Conservation (phyloP, 2,329 filamentous ascomycete genomes). For the Pyricularia sp. region DNA sequence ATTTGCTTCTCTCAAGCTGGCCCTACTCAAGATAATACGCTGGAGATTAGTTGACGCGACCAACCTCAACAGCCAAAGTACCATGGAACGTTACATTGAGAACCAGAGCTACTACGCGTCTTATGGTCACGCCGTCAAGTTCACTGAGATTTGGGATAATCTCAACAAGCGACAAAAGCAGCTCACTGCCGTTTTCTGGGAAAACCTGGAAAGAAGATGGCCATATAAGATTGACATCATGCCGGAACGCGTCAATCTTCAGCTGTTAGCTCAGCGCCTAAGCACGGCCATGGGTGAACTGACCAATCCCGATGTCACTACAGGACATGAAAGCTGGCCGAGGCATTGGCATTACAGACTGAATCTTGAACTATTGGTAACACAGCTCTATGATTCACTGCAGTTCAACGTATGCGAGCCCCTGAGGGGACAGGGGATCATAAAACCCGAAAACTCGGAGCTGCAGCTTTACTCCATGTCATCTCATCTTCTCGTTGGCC, state of each 20-base stretch:
- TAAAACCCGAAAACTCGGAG: background rate
- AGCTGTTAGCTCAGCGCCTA: background rate
- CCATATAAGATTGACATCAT: background rate
- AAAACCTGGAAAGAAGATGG: background rate
- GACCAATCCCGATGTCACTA: too few species aligned
- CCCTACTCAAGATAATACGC: background rate
- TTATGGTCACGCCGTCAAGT: background rate
- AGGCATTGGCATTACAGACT: background rate
- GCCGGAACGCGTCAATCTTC: background rate
- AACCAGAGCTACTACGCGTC: background rate
- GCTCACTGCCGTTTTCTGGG: background rate
- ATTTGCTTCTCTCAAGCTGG: background rate
- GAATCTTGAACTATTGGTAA: background rate
- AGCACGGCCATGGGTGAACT: background rate
- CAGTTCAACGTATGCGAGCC: background rate
- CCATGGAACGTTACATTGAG: background rate
- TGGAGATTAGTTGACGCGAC: background rate
- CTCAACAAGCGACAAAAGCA: background rate
- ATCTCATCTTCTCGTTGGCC: conserved; percentile 38
- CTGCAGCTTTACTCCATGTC: conserved; percentile 13
- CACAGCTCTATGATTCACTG: background rate
- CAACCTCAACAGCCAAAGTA: background rate
- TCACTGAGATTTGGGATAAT: background rate
- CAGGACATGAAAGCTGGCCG: background rate
- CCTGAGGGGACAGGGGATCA: background rate